Evolutionary conservation across 768 basidiomycete genomes (phyloP).

Genomic region (Cystoderma amianthinum): DNA sequence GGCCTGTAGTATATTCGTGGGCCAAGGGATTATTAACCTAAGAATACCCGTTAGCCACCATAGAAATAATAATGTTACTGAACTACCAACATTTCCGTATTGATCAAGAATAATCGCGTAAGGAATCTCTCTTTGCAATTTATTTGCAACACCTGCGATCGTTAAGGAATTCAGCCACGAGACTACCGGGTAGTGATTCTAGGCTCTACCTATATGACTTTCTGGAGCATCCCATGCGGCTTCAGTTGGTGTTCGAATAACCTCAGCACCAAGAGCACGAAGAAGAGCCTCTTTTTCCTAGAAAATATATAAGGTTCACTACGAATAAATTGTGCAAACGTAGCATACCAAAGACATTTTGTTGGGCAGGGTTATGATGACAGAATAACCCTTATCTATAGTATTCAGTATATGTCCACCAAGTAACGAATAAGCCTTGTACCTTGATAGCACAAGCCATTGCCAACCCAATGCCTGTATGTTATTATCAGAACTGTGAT

Average conservation of each 20-base stretch:
- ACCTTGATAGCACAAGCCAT: constrained; percentile 94
- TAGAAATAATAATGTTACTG: background rate
- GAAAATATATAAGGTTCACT: constrained; percentile 2
- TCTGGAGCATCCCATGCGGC: constrained; percentile 87
- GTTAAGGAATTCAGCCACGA: constrained; percentile 87
- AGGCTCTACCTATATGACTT: constrained; percentile 82
- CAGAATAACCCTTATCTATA: constrained; percentile 84
- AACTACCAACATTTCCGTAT: constrained; percentile 60
- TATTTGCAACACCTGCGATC: constrained; percentile 79
- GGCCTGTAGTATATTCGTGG: constrained; percentile 86
- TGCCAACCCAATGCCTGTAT: constrained; percentile 83
- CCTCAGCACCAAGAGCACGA: constrained; percentile 88
- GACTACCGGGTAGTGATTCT: constrained; percentile 22
- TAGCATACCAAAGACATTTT: constrained; percentile 81
- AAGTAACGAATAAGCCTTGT: constrained; percentile 11
- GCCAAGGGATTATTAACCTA: constrained; percentile 83
- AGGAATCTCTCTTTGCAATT: constrained; percentile 72
- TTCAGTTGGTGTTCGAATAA: constrained; percentile 88
- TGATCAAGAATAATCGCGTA: constrained; percentile 90
- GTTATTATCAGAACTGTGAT: background rate
- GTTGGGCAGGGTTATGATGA: constrained; percentile 85
- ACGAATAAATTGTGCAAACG: background rate
- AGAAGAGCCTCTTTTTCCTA: constrained; percentile 92
- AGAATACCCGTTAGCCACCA: background rate
- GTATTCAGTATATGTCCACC: constrained; percentile 58